Conservation (phyloP, 2,329 filamentous ascomycete genomes). For the Ophiostoma populinum region DNA sequence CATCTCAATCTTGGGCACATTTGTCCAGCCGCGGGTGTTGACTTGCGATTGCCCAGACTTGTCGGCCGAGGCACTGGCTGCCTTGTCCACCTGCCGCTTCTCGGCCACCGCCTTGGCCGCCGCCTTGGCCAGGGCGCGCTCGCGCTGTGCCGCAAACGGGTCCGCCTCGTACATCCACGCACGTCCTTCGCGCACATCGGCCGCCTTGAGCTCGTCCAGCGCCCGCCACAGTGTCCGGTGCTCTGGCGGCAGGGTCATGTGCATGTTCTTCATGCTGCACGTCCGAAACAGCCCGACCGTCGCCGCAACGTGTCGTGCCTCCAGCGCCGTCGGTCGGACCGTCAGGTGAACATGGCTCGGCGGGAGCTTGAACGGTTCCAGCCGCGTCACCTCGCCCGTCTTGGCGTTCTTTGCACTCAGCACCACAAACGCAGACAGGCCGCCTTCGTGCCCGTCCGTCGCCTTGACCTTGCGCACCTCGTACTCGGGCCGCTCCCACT, state of each 20-base stretch:
- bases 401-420: slow-evolving; percentile 62
- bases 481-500: slow-evolving; percentile 90
- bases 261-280: slow-evolving; percentile 88
- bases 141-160: slow-evolving; percentile 66
- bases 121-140: slow-evolving; percentile 62
- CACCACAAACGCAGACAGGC: slow-evolving; percentile 66
- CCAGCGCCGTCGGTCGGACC: slow-evolving; percentile 60
- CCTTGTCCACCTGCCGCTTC: slow-evolving; percentile 54
- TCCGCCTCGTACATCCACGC: slow-evolving; percentile 93
- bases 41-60: too few relatives aligned
- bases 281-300: slow-evolving; percentile 83
- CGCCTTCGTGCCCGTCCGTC: too few relatives aligned
- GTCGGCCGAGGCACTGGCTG: too few relatives aligned
- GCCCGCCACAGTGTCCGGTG: slow-evolving; percentile 87
- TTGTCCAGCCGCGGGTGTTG: slow-evolving; percentile 52
- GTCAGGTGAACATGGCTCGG: slow-evolving; percentile 59
- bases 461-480: slow-evolving; percentile 56
- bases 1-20: slow-evolving; percentile 84
- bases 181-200: slow-evolving; percentile 61
- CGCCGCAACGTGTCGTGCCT: slow-evolving; percentile 85
- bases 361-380: slow-evolving; percentile 73
- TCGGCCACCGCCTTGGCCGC: slow-evolving; percentile 63
- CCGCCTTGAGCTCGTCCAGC: slow-evolving; percentile 65
- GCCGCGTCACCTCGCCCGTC: slow-evolving; percentile 55
- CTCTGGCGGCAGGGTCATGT: slow-evolving; percentile 82